These are phyloP conservation scores for Tricholoma sp. DNA, from an alignment of 768 basidiomycete genomes.

Conservation along the genomic window DNA sequence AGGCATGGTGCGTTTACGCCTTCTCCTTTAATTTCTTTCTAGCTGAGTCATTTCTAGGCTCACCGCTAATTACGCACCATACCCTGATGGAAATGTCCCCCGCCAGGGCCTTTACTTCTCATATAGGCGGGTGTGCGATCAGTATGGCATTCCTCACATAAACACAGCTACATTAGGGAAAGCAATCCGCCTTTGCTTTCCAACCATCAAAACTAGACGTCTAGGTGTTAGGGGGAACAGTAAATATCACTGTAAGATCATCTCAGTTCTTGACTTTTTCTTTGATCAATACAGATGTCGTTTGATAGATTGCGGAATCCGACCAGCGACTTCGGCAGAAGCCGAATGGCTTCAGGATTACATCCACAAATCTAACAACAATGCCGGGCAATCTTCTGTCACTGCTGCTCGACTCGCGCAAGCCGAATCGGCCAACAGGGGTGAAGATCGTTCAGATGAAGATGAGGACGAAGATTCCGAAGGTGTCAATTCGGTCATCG, in stretches of 20 bases:
- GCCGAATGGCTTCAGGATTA: conserved; percentile 91
- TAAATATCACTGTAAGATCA: conserved; percentile 84
- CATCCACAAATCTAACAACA: conserved; percentile 87
- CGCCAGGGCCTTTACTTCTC: conserved; percentile 93
- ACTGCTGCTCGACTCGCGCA: conserved; percentile 71
- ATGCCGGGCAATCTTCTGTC: conserved; percentile 67
- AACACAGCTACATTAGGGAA: conserved; percentile 96
- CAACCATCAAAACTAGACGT: conserved; percentile 91
- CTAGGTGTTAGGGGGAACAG: conserved; percentile 91
- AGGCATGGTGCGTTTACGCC: conserved; percentile 64
- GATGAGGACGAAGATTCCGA: conserved; percentile 87
- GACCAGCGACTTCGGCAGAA: conserved; percentile 86
- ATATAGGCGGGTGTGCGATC: conserved; percentile 85
- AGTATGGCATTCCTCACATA: conserved; percentile 90
- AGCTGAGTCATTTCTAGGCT: conserved; percentile 44
- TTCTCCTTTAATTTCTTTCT: conserved; percentile 7
- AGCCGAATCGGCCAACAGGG: conserved; percentile 50
- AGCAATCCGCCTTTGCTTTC: conserved; percentile 89
- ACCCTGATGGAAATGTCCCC: conserved; percentile 90
- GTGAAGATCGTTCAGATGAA: conserved; percentile 74
- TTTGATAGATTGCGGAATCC: conserved; percentile 80
- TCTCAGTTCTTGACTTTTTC: conserved; percentile 27
- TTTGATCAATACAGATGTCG: conserved; percentile 26
- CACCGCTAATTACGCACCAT: conserved; percentile 84
- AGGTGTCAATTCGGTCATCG: conserved; percentile 53